Evolutionary conservation across 495 filamentous ascomycete species (phyloP).

Genomic region (Hypoxylon crocopeplum): DNA sequence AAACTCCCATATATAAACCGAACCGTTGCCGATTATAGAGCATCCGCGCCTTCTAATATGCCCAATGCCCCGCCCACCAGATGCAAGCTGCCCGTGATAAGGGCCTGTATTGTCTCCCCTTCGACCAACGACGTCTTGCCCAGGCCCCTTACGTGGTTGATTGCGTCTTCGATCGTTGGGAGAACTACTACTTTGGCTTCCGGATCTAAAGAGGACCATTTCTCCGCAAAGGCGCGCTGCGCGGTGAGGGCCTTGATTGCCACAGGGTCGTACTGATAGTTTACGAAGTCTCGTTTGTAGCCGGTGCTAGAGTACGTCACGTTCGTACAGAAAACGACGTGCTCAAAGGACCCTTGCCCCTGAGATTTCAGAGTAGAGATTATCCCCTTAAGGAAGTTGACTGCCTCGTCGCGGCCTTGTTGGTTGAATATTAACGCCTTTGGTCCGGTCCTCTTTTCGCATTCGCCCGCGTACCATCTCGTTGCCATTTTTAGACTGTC

Average conservation of each 20-base stretch:
- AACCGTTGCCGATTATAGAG: constrained; percentile 39
- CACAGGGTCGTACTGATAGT: constrained; percentile 69
- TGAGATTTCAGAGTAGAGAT: constrained; percentile 57
- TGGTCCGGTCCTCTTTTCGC: constrained; percentile 42
- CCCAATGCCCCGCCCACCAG: constrained; percentile 65
- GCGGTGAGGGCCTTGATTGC: constrained; percentile 73
- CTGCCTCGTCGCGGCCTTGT: constrained; percentile 82
- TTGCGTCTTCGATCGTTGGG: constrained; percentile 84
- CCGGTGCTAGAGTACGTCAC: constrained; percentile 75
- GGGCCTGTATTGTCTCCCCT: constrained; percentile 48
- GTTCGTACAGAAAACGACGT: constrained; percentile 90
- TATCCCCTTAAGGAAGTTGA: constrained; percentile 71
- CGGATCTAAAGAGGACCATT: constrained; percentile 73
- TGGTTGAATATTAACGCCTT: constrained; percentile 96
- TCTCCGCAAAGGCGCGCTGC: constrained; percentile 75
- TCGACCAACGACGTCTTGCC: constrained; percentile 29
- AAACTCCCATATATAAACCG: neutral
- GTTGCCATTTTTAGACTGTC: constrained; percentile 84
- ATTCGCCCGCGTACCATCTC: constrained; percentile 73
- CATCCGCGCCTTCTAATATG: constrained; percentile 54
- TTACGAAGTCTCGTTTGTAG: constrained; percentile 79
- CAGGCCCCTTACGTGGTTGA: constrained; percentile 68
- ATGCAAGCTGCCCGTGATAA: constrained; percentile 70
- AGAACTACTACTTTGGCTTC: constrained; percentile 67
- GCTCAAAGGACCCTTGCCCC: constrained; percentile 68